Conservation (phyloP, 768 basidiomycete species). For the Phanerodontia chrysosporium region DNA sequence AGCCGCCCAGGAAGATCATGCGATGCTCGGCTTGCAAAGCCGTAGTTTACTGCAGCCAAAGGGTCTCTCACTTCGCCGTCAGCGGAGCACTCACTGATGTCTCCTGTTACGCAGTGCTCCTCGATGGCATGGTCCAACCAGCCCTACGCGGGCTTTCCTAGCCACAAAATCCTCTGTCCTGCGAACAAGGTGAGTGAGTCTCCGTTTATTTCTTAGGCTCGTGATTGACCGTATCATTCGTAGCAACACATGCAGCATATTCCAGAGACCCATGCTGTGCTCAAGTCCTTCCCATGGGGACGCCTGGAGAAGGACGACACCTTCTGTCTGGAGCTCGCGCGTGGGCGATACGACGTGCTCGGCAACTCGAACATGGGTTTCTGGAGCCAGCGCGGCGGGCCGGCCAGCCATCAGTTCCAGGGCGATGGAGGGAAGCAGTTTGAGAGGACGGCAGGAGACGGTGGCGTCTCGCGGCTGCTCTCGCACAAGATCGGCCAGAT, state of each 20-base stretch:
- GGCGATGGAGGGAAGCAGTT: neutral
- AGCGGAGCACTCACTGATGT: no score
- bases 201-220: neutral
- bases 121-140: neutral
- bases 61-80: neutral
- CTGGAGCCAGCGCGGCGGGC: slow-evolving; percentile 37
- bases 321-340: slow-evolving; percentile 30
- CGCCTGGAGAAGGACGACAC: slow-evolving; percentile 38
- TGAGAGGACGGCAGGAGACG: no score
- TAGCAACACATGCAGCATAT: slow-evolving; percentile 37
- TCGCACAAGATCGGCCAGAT: neutral
- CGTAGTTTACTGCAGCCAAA: neutral
- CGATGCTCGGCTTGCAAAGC: slow-evolving; percentile 8
- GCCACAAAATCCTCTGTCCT: neutral
- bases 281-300: slow-evolving; percentile 40
- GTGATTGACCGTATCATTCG: neutral
- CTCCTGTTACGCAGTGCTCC: neutral
- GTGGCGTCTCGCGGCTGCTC: no score
- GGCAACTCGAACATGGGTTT: slow-evolving; percentile 37
- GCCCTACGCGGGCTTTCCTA: neutral
- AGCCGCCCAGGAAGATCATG: neutral
- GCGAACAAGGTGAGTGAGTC: neutral
- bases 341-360: slow-evolving; percentile 33
- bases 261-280: slow-evolving; percentile 28
- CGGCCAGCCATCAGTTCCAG: slow-evolving; percentile 22